Conservation (phyloP, 345 rosid species). For the Microcos paniculata region DNA sequence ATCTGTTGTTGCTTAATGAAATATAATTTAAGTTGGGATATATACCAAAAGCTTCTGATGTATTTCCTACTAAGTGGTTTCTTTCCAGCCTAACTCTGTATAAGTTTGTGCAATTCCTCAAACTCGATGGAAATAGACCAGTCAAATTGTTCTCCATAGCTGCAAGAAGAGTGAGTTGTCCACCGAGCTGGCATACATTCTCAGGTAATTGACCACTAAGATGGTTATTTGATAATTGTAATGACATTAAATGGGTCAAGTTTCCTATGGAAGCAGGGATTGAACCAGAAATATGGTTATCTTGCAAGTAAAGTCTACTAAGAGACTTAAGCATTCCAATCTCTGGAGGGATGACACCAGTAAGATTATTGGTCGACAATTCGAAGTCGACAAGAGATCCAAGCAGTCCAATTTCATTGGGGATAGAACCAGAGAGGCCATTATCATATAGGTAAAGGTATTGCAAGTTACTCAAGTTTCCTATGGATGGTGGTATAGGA, state of each 20-base stretch:
- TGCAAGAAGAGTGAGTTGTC: neutral
- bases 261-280: conserved; percentile 13
- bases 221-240: conserved; percentile 15
- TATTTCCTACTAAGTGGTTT: conserved; percentile 30
- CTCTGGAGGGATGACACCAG: neutral
- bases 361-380: neutral
- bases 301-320: no score
- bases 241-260: neutral
- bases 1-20: conserved; percentile 23
- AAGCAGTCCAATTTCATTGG: neutral
- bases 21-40: conserved; percentile 20
- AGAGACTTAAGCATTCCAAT: no score
- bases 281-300: conserved; percentile 28
- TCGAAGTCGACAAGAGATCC: neutral
- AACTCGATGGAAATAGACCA: conserved; percentile 32
- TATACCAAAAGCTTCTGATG: conserved; percentile 28
- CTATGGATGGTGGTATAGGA: neutral
- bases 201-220: conserved; percentile 25
- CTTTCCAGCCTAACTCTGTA: conserved; percentile 21
- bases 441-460: neutral
- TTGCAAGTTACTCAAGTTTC: neutral
- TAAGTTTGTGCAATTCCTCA: conserved; percentile 31
- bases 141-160: conserved; percentile 13
- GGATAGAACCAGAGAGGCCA: conserved; percentile 1
- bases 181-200: conserved; percentile 14